These are phyloP conservation scores for Linum lewisii DNA, from an alignment of 345 rosid genomes.

Conservation along the genomic window DNA sequence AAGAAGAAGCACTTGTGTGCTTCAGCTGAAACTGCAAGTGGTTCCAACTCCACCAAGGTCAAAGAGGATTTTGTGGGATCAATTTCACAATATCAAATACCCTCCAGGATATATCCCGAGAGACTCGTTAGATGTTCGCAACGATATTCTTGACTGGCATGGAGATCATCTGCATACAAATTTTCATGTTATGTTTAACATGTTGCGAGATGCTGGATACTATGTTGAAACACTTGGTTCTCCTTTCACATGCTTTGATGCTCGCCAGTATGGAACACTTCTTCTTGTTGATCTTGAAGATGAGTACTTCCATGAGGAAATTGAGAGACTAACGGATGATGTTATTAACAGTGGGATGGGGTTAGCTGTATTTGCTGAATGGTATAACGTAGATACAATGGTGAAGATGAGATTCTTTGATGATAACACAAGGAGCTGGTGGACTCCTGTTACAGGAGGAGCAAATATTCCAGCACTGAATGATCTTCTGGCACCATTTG, in stretches of 20 bases:
- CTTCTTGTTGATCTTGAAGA: slow-evolving; percentile 94
- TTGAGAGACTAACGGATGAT: slow-evolving; percentile 77
- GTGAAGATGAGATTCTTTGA: slow-evolving; percentile 98
- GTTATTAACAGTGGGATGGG: slow-evolving; percentile 76
- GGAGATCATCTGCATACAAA: slow-evolving; percentile 99
- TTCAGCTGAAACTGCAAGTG: slow-evolving; percentile 75
- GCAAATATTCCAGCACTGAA: slow-evolving; percentile 92
- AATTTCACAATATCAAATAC: slow-evolving; percentile 88
- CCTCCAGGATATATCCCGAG: slow-evolving; percentile 99
- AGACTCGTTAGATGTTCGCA: slow-evolving; percentile 96
- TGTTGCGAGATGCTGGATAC: slow-evolving; percentile 86
- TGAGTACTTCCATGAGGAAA: slow-evolving; percentile 87
- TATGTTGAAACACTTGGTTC: slow-evolving; percentile 94
- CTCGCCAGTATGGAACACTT: slow-evolving; percentile 86
- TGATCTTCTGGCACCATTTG: slow-evolving; percentile 90
- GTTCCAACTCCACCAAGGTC: slow-evolving; percentile 85
- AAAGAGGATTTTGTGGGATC: slow-evolving; percentile 92
- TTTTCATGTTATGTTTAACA: slow-evolving; percentile 89
- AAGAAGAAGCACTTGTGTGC: slow-evolving; percentile 61
- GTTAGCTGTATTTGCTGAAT: slow-evolving; percentile 81
- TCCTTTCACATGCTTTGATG: slow-evolving; percentile 92
- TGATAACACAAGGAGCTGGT: slow-evolving; percentile 96
- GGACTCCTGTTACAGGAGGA: slow-evolving; percentile 99
- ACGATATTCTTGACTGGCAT: slow-evolving; percentile 98
- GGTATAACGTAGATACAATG: slow-evolving; percentile 97